phyloP scores from a whole-genome alignment of 345 rosid species.

The Acer saccharum region DNA sequence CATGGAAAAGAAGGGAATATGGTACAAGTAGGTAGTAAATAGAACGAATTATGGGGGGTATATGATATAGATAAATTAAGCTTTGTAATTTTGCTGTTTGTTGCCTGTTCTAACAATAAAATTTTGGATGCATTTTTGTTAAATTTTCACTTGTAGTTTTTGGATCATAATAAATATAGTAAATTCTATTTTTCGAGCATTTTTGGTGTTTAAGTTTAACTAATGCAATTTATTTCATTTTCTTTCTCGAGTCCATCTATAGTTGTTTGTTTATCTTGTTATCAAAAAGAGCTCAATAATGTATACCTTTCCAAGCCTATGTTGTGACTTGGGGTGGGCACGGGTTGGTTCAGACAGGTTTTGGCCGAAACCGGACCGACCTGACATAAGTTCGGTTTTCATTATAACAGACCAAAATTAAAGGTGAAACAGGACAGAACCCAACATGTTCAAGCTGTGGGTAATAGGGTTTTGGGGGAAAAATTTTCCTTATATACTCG shows the following conservation, averaged over 20 bases:
- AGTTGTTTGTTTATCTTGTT: background rate
- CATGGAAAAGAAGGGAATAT: slow-evolving; percentile 17
- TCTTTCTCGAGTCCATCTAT: background rate
- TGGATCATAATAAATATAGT: slow-evolving; percentile 6
- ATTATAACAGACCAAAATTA: too few species aligned
- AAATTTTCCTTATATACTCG: too few species aligned
- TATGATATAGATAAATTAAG: slow-evolving; percentile 43
- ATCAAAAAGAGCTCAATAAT: background rate
- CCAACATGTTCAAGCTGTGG: too few species aligned
- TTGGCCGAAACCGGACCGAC: too few species aligned
- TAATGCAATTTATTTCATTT: background rate
- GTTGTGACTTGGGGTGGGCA: background rate
- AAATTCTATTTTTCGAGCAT: slow-evolving; percentile 16
- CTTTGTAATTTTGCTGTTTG: slow-evolving; percentile 23
- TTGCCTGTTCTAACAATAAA: slow-evolving; percentile 35
- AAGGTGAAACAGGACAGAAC: too few species aligned
- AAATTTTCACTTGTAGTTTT: slow-evolving; percentile 20
- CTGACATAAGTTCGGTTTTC: too few species aligned
- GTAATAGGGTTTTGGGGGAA: too few species aligned
- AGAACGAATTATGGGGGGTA: slow-evolving; percentile 25
- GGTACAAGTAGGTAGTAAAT: slow-evolving; percentile 25
- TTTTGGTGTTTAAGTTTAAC: background rate
- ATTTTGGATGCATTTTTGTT: slow-evolving; percentile 25
- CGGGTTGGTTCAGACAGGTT: too few species aligned
- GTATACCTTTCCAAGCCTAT: background rate